Percentiles rank a stretch among this genome's conserved stretches.
phyloP scores from a whole-genome alignment of 2,329 filamentous ascomycete genomes.

The Rutstroemia sp. region DNA sequence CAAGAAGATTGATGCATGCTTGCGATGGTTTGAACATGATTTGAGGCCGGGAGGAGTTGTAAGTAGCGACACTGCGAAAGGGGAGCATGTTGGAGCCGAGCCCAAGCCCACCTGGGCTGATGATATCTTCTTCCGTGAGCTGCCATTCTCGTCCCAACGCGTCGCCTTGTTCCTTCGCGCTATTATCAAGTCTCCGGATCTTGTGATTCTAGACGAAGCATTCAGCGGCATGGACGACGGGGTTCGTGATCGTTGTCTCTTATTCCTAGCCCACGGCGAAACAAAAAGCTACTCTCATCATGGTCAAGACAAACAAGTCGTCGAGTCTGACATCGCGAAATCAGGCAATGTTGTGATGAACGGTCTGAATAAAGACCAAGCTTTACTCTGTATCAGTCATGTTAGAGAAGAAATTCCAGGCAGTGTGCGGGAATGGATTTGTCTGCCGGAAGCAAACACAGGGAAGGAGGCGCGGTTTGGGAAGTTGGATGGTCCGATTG shows the following conservation, averaged over 20 bases:
- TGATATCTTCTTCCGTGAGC: constrained; percentile 59
- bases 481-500: constrained; percentile 52
- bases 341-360: constrained; percentile 42
- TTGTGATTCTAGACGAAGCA: constrained; percentile 81
- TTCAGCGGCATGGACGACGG: constrained; percentile 79
- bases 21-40: constrained; percentile 73
- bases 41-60: constrained; percentile 42
- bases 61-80: constrained; percentile 20
- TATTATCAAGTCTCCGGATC: constrained; percentile 70
- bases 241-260: constrained; percentile 78
- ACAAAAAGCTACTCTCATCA: constrained; percentile 32
- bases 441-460: constrained; percentile 68
- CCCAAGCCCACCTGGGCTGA: constrained; percentile 53
- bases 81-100: constrained; percentile 19
- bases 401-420: constrained; percentile 83
- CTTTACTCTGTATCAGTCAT: constrained; percentile 88
- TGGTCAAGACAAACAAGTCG: constrained; percentile 20
- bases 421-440: constrained; percentile 76
- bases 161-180: constrained; percentile 78
- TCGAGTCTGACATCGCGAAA: constrained; percentile 40
- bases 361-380: constrained; percentile 65
- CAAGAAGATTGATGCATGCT: constrained; percentile 56
- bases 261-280: constrained; percentile 67
- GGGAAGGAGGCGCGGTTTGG: constrained; percentile 56
- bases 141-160: constrained; percentile 77